phyloP scores from a whole-genome alignment of 129 eudicot genomes.

The Artemisia annua region DNA sequence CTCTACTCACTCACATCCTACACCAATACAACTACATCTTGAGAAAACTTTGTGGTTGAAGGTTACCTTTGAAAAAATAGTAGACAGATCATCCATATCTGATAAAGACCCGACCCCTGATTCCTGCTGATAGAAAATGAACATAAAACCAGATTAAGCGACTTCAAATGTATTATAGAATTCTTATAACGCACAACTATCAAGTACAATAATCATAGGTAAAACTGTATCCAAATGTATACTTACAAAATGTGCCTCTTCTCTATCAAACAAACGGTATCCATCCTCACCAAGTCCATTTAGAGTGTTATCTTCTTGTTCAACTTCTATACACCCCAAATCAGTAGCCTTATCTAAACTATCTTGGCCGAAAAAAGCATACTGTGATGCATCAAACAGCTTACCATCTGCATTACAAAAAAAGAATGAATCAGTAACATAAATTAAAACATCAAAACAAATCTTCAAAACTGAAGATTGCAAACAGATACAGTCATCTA shows the following conservation, averaged over 20 bases:
- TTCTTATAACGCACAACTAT: neutral
- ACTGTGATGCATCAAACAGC: conserved; percentile 78
- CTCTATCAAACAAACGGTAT: conserved; percentile 77
- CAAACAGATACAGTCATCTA: too few relatives aligned
- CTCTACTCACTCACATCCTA: neutral
- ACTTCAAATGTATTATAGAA: neutral
- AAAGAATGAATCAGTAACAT: conserved; percentile 6
- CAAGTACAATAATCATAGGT: too few relatives aligned
- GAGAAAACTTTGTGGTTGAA: conserved; percentile 13
- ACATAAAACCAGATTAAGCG: conserved; percentile 23
- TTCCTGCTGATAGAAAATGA: conserved; percentile 50
- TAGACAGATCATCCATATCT: conserved; percentile 88
- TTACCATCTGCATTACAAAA: conserved; percentile 52
- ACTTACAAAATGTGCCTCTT: conserved; percentile 43
- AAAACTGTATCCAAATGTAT: too few relatives aligned
- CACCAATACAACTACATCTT: neutral
- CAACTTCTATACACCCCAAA: conserved; percentile 67
- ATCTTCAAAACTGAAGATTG: too few relatives aligned
- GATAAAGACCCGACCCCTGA: conserved; percentile 72
- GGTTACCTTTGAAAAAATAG: conserved; percentile 86
- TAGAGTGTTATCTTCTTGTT: conserved; percentile 43
- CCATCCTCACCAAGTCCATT: conserved; percentile 60
- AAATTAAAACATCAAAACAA: neutral
- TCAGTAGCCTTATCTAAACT: conserved; percentile 55
- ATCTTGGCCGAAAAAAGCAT: conserved; percentile 72